Evolutionary conservation across 2,329 filamentous ascomycete genomes (phyloP).

Genomic region (Aspergillus aculeatus): DNA sequence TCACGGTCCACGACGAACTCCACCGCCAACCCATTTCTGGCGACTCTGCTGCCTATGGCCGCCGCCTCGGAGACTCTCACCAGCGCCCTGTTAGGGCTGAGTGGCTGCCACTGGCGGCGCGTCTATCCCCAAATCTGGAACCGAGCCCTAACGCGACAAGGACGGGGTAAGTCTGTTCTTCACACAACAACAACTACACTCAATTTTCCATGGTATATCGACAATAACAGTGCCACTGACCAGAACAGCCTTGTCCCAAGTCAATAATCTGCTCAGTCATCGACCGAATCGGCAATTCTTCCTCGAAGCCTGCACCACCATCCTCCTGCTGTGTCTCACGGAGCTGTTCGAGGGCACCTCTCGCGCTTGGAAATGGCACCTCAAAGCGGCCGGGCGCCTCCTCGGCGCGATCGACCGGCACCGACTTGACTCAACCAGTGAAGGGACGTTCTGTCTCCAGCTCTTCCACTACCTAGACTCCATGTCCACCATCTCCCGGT

Average conservation of each 20-base stretch:
- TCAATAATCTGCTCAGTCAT: conserved; percentile 20
- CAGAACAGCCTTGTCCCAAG: conserved; percentile 24
- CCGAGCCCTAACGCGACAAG: conserved; percentile 26
- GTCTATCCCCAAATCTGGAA: conserved; percentile 29
- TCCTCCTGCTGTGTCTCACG: conserved; percentile 45
- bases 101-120: conserved; percentile 30
- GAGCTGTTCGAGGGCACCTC: conserved; percentile 47
- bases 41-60: conserved; percentile 27
- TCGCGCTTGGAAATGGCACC: conserved; percentile 45
- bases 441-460: conserved; percentile 40
- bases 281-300: conserved; percentile 28
- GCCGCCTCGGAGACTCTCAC: conserved; percentile 27
- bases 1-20: conserved; percentile 23
- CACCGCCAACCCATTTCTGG: conserved; percentile 27
- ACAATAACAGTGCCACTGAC: background rate
- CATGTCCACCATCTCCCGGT: conserved; percentile 32
- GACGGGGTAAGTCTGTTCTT: conserved; percentile 18
- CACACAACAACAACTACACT: no score
- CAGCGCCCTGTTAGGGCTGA: conserved; percentile 27
- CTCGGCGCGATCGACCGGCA: conserved; percentile 34
- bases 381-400: conserved; percentile 44
- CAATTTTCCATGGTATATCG: no score
- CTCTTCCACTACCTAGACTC: conserved; percentile 38
- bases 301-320: conserved; percentile 42
- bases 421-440: conserved; percentile 23